A percentile compares a stretch with the other conserved stretches of the same genome.
Conservation (phyloP, 2,329 filamentous ascomycete species). For the Alternaria ethzedia region DNA sequence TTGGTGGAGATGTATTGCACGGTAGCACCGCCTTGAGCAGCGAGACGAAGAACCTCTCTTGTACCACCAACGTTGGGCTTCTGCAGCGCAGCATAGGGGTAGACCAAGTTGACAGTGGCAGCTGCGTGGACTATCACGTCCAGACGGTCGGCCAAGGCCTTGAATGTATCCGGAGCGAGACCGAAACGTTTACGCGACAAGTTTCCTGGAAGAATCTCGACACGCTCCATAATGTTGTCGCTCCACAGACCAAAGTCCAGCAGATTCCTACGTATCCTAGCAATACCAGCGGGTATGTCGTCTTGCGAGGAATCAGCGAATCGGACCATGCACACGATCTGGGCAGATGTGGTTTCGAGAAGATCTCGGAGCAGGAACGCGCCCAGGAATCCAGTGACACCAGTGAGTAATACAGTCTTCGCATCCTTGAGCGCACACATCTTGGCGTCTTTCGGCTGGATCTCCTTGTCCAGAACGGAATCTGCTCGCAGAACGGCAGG, state of each 20-base stretch:
- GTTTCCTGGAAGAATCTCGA: slow-evolving; percentile 77
- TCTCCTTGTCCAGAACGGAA: slow-evolving; percentile 71
- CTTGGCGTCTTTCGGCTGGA: slow-evolving; percentile 61
- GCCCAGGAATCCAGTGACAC: slow-evolving; percentile 77
- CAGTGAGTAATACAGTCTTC: slow-evolving; percentile 73
- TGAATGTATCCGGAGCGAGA: slow-evolving; percentile 68
- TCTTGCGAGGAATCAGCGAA: slow-evolving; percentile 71
- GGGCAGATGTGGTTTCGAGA: slow-evolving; percentile 70
- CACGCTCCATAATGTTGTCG: slow-evolving; percentile 77
- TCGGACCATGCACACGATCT: slow-evolving; percentile 75
- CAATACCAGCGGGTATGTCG: slow-evolving; percentile 70
- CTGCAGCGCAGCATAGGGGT: slow-evolving; percentile 78
- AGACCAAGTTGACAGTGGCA: slow-evolving; percentile 75
- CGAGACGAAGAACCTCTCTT: slow-evolving; percentile 74
- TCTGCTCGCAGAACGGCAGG: slow-evolving; percentile 73
- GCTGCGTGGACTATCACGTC: slow-evolving; percentile 80
- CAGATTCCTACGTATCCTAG: slow-evolving; percentile 75
- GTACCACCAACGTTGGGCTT: slow-evolving; percentile 82
- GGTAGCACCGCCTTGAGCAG: slow-evolving; percentile 70
- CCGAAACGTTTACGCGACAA: slow-evolving; percentile 72
- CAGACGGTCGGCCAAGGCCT: slow-evolving; percentile 67
- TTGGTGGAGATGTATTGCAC: slow-evolving; percentile 83
- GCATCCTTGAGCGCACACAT: slow-evolving; percentile 69
- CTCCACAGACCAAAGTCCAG: slow-evolving; percentile 81
- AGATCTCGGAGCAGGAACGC: slow-evolving; percentile 75